Base-by-base conservation (phyloP, 768 basidiomycete genomes). In the Nidularia pulvinata region DNA sequence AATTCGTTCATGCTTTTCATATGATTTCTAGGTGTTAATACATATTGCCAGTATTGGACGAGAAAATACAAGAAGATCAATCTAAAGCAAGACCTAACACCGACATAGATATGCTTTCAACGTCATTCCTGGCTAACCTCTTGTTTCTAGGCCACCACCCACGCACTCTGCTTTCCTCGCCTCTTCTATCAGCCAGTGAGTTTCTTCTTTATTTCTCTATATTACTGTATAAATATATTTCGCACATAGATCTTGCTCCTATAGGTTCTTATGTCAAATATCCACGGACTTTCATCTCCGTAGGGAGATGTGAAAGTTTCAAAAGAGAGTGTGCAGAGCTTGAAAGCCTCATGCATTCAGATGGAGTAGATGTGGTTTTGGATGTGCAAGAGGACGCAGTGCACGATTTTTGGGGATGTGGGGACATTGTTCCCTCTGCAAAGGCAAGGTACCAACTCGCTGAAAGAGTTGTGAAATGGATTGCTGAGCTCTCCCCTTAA, bases 331-430 rank as follows among this genome's bases (percentile, higher is more conserved):
- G 61, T 51, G 56, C 57, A 43, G 51, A 61, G 45, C 47, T 62
- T 19, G 46, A 49, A n/a, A 50, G 33, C 11, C 36, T 53, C 14
- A 58, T 64, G 57, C 44, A 50, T 37, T 46, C 34, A n/a, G 61
- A 64, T 48, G 61, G 63, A 4, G 61, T 64, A 47, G 54, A 60
- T 43, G 57, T 60, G 32, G 54, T 54, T 22, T 53, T 57, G 16
- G 63, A 62, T 49, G 57, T 59, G 37, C 63, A 61, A 54, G 44
- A 53, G 43, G 60, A 64, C 44, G 61, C 61, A 5, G 61, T 60
- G 11, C 62, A 64, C 36, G 61, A 64, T 53, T 61, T 59, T 48
- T 63, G 55, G 55, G 57, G 57, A 11, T 53, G 49, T 39, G 55
- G 55, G 6, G 49, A n/a, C 43, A 42, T 47, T 19, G 57, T 58